Base-by-base conservation (phyloP, 345 rosid genomes). In the Nephelium lappaceum region DNA sequence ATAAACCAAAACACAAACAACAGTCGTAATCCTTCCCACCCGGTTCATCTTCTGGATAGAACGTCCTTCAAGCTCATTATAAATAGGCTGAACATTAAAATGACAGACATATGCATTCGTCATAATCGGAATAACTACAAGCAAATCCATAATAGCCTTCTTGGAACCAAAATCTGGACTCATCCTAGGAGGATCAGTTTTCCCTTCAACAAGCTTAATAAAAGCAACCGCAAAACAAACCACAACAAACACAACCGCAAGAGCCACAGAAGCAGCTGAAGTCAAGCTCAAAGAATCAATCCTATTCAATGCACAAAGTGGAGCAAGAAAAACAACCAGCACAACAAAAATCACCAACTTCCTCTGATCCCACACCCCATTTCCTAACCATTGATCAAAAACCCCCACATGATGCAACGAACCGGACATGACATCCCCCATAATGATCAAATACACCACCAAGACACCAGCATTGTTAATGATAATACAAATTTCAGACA, bases 371-470 rank as follows among this genome's bases (percentile, higher is more conserved):
- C 99, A 96, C 49, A 89, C 68, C 19, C 99, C 99, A 43, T 94
- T 84, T 0, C 99, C 99, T 58, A 94, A 79, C 97, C 95, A 93
- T 68, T 96, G 99, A 86, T 93, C 97, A 11, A 96, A 89, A 84
- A 96, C 95, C 18, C 98, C 98, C n/a, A 86, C 55, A 79, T 96
- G 99, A 79, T 86, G 94, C 21, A 81, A 83, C 0, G 97, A 93
- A 49, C 99, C 98, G 0, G 99, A 94, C 92, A 96, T 88, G 43
- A 96, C 99, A 79, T 96, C 99, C 0, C 98, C 99, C 79, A 96
- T 87, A 7, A 96, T 96, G 43, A 96, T 96, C 77, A 96, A 84
- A 78, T 96, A 96, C 69, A 93, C 99, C 67, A 96, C 92, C 88
- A 96, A 80, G 68, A 94, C 93, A 75, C 99, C 99, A 8, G 87